Evolutionary conservation across 2,329 filamentous ascomycete genomes (phyloP), one percentile per base, ranked within the genome.

Genomic region (Didymellaceae sp.): DNA sequence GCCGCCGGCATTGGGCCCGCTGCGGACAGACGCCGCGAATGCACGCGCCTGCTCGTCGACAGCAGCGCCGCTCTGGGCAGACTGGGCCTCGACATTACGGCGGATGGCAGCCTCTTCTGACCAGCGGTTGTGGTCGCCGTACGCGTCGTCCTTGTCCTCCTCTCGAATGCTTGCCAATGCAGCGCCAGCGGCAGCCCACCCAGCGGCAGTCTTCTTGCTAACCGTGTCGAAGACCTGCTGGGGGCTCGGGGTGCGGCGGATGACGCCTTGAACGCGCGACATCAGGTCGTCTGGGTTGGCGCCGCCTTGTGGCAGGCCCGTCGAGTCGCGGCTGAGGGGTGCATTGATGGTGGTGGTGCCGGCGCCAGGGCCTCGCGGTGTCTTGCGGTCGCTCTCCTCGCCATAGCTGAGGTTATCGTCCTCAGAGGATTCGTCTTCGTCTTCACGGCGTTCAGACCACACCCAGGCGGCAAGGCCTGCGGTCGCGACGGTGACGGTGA

Each of bases 401-500:
- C 79, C 78, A 63, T 74, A 74, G 59, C 67, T 70, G 34, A 74
- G 68, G 43, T 75, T 65, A 14, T 65, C 62, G 30, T 65, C 62
- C 56, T 81, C 79, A 55, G 86, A 81, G 49, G 84, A 81, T 44
- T 86, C 82, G 21, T 91, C 87, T 44, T 90, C 87, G 51, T 87
- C 83, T 59, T 89, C 87, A 66, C 82, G 85, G 66, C 90, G 87
- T 76, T 96, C 91, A 72, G 89, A 95, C 91, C 91, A 96, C 54
- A 92, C 85, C 93, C 93, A 97, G 49, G 91, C 91, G 43, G 87
- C 92, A 38, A 96, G 77, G 25, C 92, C 91, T 46, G 89, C 86
- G 17, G 92, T 91, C 54, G 93, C 93, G 62, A 95, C 85, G 37
- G 91, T 92, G 51, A 96, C 86, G 40, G 92, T 97, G 58, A 96